Percentiles rank a stretch among this genome's conserved stretches.
Evolutionary conservation across 2,329 filamentous ascomycete species (phyloP).

Genomic region (Ophiosphaerella korrae): DNA sequence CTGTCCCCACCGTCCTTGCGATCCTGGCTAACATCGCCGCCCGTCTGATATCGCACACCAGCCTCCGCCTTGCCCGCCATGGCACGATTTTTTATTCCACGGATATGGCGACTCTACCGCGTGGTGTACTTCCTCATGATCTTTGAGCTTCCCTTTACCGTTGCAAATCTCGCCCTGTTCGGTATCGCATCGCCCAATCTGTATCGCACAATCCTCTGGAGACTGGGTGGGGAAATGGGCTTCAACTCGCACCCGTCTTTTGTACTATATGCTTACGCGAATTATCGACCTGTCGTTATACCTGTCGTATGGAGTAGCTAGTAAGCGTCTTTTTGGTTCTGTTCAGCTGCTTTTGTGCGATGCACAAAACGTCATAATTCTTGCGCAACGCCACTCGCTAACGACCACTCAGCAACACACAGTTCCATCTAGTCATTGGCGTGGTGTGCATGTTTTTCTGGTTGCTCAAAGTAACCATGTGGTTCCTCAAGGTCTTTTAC

Average conservation of each 20-base stretch:
- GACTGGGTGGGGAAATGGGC: constrained; percentile 69
- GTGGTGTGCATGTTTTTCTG: constrained; percentile 78
- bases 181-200: constrained; percentile 74
- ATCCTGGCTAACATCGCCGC: constrained; percentile 10
- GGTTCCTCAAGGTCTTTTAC: constrained; percentile 73
- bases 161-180: constrained; percentile 71
- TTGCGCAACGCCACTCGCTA: not conserved
- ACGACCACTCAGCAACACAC: constrained; percentile 63
- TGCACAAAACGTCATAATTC: not conserved
- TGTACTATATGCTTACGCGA: constrained; percentile 74
- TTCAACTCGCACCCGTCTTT: constrained; percentile 76
- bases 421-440: constrained; percentile 77
- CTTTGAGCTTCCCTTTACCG: constrained; percentile 67
- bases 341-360: not conserved
- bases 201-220: constrained; percentile 74
- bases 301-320: constrained; percentile 75
- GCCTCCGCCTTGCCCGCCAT: constrained; percentile 17
- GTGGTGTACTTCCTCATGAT: constrained; percentile 63
- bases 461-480: constrained; percentile 70
- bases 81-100: constrained; percentile 57
- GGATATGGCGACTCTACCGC: constrained; percentile 60
- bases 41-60: constrained; percentile 5
- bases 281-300: constrained; percentile 65
- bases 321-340: constrained; percentile 57
- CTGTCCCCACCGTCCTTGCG: constrained; percentile 8